phyloP scores from a whole-genome alignment of 805 yeast species.

The Yamadazyma sp. region DNA sequence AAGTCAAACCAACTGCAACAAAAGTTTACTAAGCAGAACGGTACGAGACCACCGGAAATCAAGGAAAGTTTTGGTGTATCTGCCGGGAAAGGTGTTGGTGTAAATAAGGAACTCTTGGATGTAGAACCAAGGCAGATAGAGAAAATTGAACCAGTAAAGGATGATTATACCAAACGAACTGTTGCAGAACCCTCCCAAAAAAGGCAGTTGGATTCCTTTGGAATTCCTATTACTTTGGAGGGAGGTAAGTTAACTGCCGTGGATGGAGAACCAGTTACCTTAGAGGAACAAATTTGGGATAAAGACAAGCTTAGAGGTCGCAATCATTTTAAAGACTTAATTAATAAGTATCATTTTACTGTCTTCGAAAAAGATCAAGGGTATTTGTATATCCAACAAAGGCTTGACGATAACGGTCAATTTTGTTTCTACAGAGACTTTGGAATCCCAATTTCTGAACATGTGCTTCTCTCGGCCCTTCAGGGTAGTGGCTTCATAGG shows the following conservation, averaged over 20 bases:
- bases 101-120: background rate
- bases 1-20: background rate
- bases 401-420: slow-evolving; percentile 1
- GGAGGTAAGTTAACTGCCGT: background rate
- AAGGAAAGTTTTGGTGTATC: background rate
- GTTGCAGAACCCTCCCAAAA: background rate
- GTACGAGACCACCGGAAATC: background rate
- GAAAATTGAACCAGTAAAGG: background rate
- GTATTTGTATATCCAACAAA: slow-evolving; percentile 4
- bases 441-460: slow-evolving; percentile 2
- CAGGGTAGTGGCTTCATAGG: slow-evolving; percentile 1
- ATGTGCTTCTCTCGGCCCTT: background rate
- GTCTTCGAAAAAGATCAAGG: slow-evolving; percentile 4
- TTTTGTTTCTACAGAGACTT: slow-evolving; percentile 5
- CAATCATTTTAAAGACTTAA: background rate
- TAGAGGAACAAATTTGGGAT: slow-evolving; percentile 1
- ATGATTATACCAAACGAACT: background rate
- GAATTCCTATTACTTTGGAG: background rate
- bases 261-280: background rate
- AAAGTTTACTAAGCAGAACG: background rate
- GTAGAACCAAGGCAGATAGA: background rate
- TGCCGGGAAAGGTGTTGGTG: background rate
- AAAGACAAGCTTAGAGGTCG: background rate
- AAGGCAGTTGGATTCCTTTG: background rate
- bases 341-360: slow-evolving; percentile 1